Percentiles rank a stretch among this genome's conserved stretches.
Conservation (phyloP, 371 early-diverging fungal genomes). For the Lichtheimia ramosa region DNA sequence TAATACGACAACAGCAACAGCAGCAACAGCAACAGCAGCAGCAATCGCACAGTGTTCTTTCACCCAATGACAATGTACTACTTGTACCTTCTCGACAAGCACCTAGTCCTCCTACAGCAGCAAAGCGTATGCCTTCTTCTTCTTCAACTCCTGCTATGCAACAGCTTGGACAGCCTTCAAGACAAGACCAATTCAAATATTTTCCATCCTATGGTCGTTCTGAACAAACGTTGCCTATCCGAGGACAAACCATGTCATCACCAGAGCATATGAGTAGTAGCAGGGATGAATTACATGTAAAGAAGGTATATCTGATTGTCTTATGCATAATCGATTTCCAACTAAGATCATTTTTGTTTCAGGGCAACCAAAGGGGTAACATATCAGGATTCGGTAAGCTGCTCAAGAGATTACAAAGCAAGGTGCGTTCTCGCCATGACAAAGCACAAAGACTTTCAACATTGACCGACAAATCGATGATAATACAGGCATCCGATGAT, state of each 20-base stretch:
- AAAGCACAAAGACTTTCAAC: background rate
- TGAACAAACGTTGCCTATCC: background rate
- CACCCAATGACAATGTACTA: background rate
- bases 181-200: background rate
- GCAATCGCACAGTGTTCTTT: background rate
- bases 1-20: background rate
- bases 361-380: constrained; percentile 1
- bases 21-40: background rate
- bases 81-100: constrained; percentile 2
- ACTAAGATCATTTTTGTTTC: background rate
- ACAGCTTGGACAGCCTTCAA: background rate
- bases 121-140: constrained; percentile 1
- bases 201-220: constrained; percentile 1
- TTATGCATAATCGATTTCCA: background rate
- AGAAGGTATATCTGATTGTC: constrained; percentile 2
- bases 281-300: background rate
- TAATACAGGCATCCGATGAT: background rate
- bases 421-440: background rate
- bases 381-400: constrained; percentile 17
- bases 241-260: background rate
- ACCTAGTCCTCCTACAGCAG: constrained; percentile 1
- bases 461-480: background rate
- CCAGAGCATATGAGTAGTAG: background rate
- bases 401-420: constrained; percentile 15
- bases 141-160: constrained; percentile 1